Conservation (phyloP, 208 protist species). For the Porcisia deanei region DNA sequence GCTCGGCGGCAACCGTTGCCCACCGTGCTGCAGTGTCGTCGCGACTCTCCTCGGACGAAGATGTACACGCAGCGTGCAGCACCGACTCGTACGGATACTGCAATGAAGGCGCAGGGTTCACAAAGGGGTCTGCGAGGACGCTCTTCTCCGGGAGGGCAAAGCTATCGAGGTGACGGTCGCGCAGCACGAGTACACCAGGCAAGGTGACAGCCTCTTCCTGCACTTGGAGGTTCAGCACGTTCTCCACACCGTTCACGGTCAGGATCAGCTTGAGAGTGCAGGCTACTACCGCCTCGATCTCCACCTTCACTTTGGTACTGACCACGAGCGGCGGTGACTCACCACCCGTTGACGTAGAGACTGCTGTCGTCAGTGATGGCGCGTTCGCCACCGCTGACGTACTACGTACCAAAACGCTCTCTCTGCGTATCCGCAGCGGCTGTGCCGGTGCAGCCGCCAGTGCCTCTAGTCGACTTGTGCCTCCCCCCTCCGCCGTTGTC, state of each 20-base stretch:
- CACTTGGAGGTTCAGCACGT: conserved; percentile 57
- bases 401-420: conserved; percentile 16
- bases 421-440: conserved; percentile 24
- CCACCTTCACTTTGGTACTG: conserved; percentile 34
- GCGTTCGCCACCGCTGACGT: neutral
- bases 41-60: neutral
- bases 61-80: neutral
- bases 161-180: conserved; percentile 47
- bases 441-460: conserved; percentile 16
- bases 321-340: conserved; percentile 4
- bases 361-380: neutral
- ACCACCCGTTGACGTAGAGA: neutral
- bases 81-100: conserved; percentile 24
- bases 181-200: conserved; percentile 78
- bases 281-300: conserved; percentile 35
- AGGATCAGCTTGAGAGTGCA: conserved; percentile 45
- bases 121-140: conserved; percentile 38
- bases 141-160: conserved; percentile 36
- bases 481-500: neutral
- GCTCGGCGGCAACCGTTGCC: neutral
- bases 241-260: conserved; percentile 44
- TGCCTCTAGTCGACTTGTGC: conserved; percentile 5
- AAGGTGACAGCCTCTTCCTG: conserved; percentile 34
- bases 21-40: neutral
- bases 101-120: conserved; percentile 23